Percentiles rank a stretch among this genome's conserved stretches.
These are phyloP conservation scores for Eimeria falciformis DNA, from an alignment of 169 alveolate species.

Conservation along the genomic window DNA sequence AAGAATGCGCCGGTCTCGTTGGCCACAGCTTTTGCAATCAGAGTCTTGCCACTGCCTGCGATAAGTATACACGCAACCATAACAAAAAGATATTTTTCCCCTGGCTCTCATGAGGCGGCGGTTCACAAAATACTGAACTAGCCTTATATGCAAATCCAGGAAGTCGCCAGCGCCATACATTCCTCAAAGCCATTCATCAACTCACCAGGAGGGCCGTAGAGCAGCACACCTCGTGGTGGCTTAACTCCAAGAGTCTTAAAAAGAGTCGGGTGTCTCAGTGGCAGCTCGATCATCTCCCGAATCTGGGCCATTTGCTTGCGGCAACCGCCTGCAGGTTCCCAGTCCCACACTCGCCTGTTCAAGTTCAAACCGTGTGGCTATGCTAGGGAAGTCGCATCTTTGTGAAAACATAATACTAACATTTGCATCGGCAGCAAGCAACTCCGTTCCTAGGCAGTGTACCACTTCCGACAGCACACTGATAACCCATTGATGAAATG, in stretches of 20 bases:
- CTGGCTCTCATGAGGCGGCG: too few species aligned
- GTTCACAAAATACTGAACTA: not conserved
- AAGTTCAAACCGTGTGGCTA: too few species aligned
- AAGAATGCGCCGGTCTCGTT: conserved; percentile 92
- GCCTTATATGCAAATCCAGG: not conserved
- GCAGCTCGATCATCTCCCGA: conserved; percentile 99
- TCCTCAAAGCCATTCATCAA: not conserved
- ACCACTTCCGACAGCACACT: too few species aligned
- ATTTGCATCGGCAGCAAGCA: too few species aligned
- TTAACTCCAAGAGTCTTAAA: conserved; percentile 99
- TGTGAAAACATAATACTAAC: too few species aligned
- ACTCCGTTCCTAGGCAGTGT: too few species aligned
- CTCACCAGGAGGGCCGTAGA: conserved; percentile 99
- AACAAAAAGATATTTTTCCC: too few species aligned
- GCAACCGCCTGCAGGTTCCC: conserved; percentile 93
- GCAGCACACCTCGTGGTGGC: conserved; percentile 99
- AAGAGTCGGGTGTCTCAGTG: conserved; percentile 99
- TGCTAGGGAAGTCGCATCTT: too few species aligned
- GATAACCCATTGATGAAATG: too few species aligned
- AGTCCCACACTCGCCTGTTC: not conserved
- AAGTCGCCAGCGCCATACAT: too few species aligned
- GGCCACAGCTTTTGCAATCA: conserved; percentile 99
- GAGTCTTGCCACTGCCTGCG: conserved; percentile 97
- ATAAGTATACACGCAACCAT: not conserved
- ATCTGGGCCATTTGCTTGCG: conserved; percentile 99